phyloP scores from a whole-genome alignment of 768 basidiomycete genomes.

The Mycena indigotica region DNA sequence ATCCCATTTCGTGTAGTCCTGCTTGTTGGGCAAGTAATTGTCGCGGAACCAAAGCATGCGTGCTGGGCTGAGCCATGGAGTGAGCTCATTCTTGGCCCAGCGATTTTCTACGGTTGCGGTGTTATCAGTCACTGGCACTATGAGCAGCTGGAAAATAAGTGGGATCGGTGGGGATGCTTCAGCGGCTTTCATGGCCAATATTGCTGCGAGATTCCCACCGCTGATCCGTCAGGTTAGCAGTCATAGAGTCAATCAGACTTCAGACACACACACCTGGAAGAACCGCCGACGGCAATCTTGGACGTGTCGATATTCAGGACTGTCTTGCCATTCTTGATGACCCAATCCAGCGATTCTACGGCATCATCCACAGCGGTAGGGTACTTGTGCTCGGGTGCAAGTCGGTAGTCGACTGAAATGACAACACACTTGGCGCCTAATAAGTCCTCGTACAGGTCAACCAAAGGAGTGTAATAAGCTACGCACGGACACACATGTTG shows the following conservation, averaged over 20 bases:
- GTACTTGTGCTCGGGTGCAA: conserved; percentile 71
- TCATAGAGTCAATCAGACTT: not conserved
- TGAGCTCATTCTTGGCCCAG: conserved; percentile 60
- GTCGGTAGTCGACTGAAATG: conserved; percentile 68
- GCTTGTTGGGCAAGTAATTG: conserved; percentile 66
- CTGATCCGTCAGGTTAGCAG: conserved; percentile 33
- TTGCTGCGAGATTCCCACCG: conserved; percentile 71
- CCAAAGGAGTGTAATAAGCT: not conserved
- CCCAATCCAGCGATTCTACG: conserved; percentile 67
- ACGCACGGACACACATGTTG: conserved; percentile 58
- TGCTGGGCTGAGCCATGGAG: conserved; percentile 59
- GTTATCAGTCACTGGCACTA: conserved; percentile 76
- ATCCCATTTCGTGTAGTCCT: conserved; percentile 65
- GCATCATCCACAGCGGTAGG: conserved; percentile 75
- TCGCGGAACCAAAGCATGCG: conserved; percentile 77
- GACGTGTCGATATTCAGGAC: conserved; percentile 50
- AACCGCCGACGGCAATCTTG: conserved; percentile 72
- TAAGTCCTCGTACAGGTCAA: not conserved
- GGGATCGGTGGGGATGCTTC: conserved; percentile 50
- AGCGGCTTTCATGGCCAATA: conserved; percentile 64
- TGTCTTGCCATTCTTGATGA: conserved; percentile 47
- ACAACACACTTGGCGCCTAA: conserved; percentile 64
- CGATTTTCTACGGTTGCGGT: conserved; percentile 52
- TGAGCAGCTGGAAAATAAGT: conserved; percentile 61
- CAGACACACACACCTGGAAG: conserved; percentile 55